phyloP scores from a whole-genome alignment of 371 early-diverging fungal species.

The Actinomortierella ambigua region DNA sequence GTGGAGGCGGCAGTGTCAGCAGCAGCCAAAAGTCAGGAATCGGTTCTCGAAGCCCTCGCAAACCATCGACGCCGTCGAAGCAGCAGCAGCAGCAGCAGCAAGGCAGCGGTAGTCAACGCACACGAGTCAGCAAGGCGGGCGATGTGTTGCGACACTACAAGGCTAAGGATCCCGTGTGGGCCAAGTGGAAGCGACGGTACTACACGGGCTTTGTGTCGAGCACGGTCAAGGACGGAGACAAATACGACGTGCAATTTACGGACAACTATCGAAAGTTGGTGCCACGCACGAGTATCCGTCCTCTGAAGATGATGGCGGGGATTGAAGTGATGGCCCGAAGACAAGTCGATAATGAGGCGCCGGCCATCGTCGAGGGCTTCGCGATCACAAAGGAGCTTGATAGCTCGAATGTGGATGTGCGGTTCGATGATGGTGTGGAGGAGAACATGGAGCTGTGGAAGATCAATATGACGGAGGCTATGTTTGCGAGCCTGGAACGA shows the following conservation, averaged over 20 bases:
- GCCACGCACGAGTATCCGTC: conserved; percentile 15
- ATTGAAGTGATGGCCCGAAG: conserved; percentile 18
- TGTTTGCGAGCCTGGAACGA: conserved; percentile 22
- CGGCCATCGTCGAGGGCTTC: conserved; percentile 25
- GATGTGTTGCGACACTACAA: conserved; percentile 19
- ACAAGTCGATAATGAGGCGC: conserved; percentile 7
- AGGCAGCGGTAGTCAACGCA: conserved; percentile 4
- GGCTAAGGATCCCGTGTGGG: conserved; percentile 30
- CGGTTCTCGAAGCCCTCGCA: too few species aligned
- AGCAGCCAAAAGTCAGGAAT: too few species aligned
- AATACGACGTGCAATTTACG: conserved; percentile 20
- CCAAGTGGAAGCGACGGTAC: conserved; percentile 15
- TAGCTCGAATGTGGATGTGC: conserved; percentile 27
- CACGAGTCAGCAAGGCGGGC: conserved; percentile 10
- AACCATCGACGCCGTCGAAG: too few species aligned
- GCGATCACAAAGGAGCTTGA: conserved; percentile 6
- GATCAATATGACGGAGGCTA: conserved; percentile 15
- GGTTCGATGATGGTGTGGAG: conserved; percentile 16
- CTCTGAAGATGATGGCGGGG: conserved; percentile 31
- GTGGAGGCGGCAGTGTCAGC: too few species aligned
- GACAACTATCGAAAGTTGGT: conserved; percentile 6
- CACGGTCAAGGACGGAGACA: not conserved
- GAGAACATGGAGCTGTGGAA: conserved; percentile 16
- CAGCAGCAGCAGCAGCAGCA: too few species aligned
- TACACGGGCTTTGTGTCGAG: conserved; percentile 20